Base-by-base conservation (phyloP, 2,329 filamentous ascomycete species). In the Pseudocercospora crystallina region DNA sequence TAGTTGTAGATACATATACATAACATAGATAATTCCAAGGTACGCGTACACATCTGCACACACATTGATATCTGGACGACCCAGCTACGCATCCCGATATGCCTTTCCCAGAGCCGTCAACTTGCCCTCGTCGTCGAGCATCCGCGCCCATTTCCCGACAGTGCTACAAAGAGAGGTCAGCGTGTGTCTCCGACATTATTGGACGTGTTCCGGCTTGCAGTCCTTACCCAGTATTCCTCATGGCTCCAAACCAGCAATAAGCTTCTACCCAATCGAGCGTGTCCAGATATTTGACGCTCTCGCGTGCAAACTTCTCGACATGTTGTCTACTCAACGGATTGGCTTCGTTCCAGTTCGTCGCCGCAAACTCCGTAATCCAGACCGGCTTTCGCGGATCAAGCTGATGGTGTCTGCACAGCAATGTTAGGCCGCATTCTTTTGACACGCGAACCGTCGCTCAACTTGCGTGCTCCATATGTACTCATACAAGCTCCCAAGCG, bases 231-330 rank as follows among this genome's bases (percentile, higher is more conserved):
- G 44, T 54, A 36, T 67, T 57, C 33, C 65, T 48, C 63, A 66
- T 66, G 12, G 64, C 50, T 3, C 64, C 65, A 56, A 67, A 68
- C 62, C 65, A 67, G 20, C 58, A 60, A 57, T 66, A 68, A 41
- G 61, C 42, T 53, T 67, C 65, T 20, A 68, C 61, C 65, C 65
- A 67, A 17, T 67, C 65, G 49, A 67, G 31, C 14, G 48, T 47
- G 42, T 68, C 65, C 4, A 68, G 51, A 53, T 67, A 67, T 54
- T 62, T 62, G 8, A 56, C 49, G 46, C 51, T 61, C 26, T 63
- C 59, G 42, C 34, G 48, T 32, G 61, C 58, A 53, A 68, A 67
- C 14, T 36, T 43, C 56, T 65, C 62, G 2, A 68, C 65, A 44
- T 66, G 60, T 38, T 61, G 61, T 44, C 34, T 49, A 14, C 55